Base-by-base conservation (phyloP, 352 stramenopile species). In the Globisporangium sylvaticum region DNA sequence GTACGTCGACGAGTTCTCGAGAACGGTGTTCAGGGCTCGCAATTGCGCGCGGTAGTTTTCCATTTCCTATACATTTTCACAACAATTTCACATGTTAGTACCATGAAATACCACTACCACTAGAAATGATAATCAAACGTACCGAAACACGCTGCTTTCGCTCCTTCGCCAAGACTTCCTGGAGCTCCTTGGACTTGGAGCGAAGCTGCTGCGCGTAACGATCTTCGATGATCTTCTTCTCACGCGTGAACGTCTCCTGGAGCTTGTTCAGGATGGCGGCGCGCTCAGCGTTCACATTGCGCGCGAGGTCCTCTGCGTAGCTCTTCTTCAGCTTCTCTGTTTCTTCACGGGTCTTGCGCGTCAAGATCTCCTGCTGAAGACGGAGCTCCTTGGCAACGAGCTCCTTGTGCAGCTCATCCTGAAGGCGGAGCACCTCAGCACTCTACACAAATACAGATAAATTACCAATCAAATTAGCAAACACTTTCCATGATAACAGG, bases 1-100 rank as follows among this genome's bases (percentile, higher is more conserved):
- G 71, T 95, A 93, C 48, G 84, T 90, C 39, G 80, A 93, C 12
- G 83, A 90, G 61, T 76, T 83, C 62, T 92, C 82, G 39, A 94
- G 65, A 31, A 94, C 75, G 3, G 76, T 73, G 62, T 90, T 88
- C 48, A 94, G 67, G 1, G 86, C 86, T 27, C 76, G 80, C 22
- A 92, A 65, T 68, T 92, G 71, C 18, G 79, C 78, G 27, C 82
- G 84, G 68, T 91, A 91, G 29, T 72, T 78, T 57, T 92, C 76
- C 44, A 94, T 67, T 69, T 91, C 78, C 61, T 82, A 61, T 10
- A 54, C 32, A 6, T 1, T 2, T 57, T 29, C 50, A 57, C 7
- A 12, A 6, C 37, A 20, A 20, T 7, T 46, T 46, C 37, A 46
- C 14, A 20, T 20, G 4, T 46, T 46, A 46, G 37, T 8, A 48